A percentile compares a stretch with the other conserved stretches of the same genome.
Evolutionary conservation across 1,284 basidiomycete species (phyloP).

Genomic region (Ceratobasidium sp.): DNA sequence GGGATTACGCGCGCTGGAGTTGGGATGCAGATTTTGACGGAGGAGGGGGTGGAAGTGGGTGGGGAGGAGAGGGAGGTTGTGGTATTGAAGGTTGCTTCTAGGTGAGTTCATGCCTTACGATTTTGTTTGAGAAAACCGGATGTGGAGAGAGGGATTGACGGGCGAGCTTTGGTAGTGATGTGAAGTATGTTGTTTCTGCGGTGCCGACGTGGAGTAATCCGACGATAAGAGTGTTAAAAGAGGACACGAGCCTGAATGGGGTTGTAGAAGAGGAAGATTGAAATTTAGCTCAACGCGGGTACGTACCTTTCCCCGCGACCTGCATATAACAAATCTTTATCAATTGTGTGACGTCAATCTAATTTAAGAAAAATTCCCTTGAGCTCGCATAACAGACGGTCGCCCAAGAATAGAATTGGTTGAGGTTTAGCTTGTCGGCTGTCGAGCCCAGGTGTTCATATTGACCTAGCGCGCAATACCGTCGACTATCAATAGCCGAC

Average conservation of each 20-base stretch:
- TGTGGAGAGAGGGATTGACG: neutral
- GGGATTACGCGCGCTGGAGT: constrained; percentile 35
- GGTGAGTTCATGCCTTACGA: constrained; percentile 9
- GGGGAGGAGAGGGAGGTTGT: neutral
- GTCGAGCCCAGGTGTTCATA: too few species aligned
- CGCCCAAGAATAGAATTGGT: too few species aligned
- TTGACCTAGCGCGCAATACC: too few species aligned
- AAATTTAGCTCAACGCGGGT: too few species aligned
- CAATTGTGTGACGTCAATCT: too few species aligned
- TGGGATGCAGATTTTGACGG: constrained; percentile 8
- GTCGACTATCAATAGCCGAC: too few species aligned
- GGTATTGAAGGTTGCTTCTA: constrained; percentile 22
- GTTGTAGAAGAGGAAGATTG: too few species aligned
- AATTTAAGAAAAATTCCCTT: too few species aligned
- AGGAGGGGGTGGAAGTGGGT: neutral
- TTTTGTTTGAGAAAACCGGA: neutral
- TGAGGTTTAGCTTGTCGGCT: too few species aligned
- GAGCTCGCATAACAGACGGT: too few species aligned
- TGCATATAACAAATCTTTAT: too few species aligned
- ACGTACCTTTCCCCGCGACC: too few species aligned
- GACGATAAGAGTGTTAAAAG: constrained; percentile 27
- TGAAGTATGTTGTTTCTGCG: constrained; percentile 25
- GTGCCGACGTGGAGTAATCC: constrained; percentile 29
- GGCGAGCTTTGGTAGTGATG: constrained; percentile 7
- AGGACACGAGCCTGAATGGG: constrained; percentile 3